Base-by-base conservation (phyloP, 345 rosid genomes). In the Nasturtium officinale region DNA sequence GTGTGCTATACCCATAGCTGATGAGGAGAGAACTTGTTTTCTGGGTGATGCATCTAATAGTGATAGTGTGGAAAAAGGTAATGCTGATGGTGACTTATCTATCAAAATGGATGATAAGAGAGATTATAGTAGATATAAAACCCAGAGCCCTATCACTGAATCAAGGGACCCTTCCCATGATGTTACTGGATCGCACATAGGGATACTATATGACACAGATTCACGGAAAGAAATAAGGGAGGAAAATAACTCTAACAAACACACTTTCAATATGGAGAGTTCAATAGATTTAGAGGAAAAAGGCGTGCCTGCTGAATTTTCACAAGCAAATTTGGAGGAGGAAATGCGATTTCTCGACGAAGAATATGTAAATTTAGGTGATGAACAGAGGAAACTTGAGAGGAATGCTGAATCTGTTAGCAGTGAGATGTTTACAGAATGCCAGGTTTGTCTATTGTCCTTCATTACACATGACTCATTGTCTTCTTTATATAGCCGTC, bases 341-440 rank as follows among this genome's bases (percentile, higher is more conserved):
- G 99, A 95, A 76, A 87, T 90, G 61, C 80, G 42, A 47, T 69
- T 74, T 71, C 82, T 90, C 17, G 86, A 60, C 79, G 80, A 82
- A 74, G 98, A 95, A 80, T 61, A 51, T 74, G 70, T 55, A 47
- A 79, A 76, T 68, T 86, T 95, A 57, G 96, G 87, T 74, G 80
- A 83, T 78, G 96, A 89, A 83, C 96, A 87, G 80, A 91, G 86
- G 78, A 91, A 83, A 83, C 92, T 87, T 68, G 99, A 91, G 77
- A 84, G 96, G 11, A 87, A 90, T 82, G 97, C 96, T 0, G 99
- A 95, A 84, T 91, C 96, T 70, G 94, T 90, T 48, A 95, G 85
- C 81, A 81, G 87, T 67, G 99, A 95, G 85, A 95, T 95, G 96
- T 91, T 91, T 76, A 81, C 90, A 30, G 97, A 91, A 73, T 90